Base-by-base conservation (phyloP, 2,329 filamentous ascomycete genomes). In the Ilyonectria destructans region DNA sequence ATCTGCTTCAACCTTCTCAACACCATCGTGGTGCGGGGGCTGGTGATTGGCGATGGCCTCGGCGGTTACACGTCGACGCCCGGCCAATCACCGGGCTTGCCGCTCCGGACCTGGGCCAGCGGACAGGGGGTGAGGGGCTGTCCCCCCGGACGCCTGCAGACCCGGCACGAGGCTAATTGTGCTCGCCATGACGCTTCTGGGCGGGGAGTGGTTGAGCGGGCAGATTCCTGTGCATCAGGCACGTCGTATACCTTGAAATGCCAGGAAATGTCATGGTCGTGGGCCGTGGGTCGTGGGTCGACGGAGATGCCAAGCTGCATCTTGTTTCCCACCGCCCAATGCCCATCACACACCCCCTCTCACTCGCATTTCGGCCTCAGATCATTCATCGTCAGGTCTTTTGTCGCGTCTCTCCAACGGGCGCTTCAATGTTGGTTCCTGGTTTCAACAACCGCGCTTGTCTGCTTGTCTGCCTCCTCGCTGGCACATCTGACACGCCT, bases 61-160 rank as follows among this genome's bases (percentile, higher is more conserved):
- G 82, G 82, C 82, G 82, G 82, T 77, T 84, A 83, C 75, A 80
- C 73, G 68, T 59, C 48, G 62, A 48, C 67, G 57, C 58, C 49
- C 31, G 68, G 65, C 82, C 81, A 82, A 84, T 83, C 65, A 78
- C 62, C 61, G 55, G 52, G 45, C 74, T 74, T 73, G 63, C 73
- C 77, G 71, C 74, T 45, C 52, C 58, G 66, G 59, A 52, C 63
- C 56, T 66, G 54, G 48, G 26, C 21, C 37, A 21, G 26, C 6
- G 19, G 29, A 37, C 57, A 58, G 26, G 64, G 63, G 48, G 12
- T 26, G 4, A 15, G 31, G 31, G 31, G 26, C 26, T 26, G 26
- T 23, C 26, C 26, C 19, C 62, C 55, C 33, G 35, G 55, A 29
- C 17, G 15, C 29, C 37, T 56, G 51, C 59, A 62, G 59, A 17